Base-by-base conservation (phyloP, 2,329 filamentous ascomycete genomes). In the Acephala macrosclerotiorum region DNA sequence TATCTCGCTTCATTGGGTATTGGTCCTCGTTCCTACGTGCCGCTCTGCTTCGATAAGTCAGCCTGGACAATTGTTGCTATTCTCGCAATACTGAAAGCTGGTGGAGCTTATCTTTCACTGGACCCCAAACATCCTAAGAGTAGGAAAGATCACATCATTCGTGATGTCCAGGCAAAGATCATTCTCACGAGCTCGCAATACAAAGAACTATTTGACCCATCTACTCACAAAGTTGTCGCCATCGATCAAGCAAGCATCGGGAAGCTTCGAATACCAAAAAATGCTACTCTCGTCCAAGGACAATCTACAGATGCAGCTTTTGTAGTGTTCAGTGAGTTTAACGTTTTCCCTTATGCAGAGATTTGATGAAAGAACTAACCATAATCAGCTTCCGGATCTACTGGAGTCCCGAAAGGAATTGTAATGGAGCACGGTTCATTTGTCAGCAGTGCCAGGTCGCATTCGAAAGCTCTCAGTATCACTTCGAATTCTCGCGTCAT, bases 61-160 rank as follows among this genome's bases (percentile, higher is more conserved):
- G 33, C 38, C n/a, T 75, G 66, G 55, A 65, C 72, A n/a, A 66
- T 74, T 22, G 68, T 76, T 3, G 70, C 71, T 18, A 73, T 75
- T 67, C 64, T 76, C 18, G 72, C 65, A 18, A 65, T 76, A 11
- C 33, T 74, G 11, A 74, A 73, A 63, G 69, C 72, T n/a, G 75
- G 75, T 1, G 73, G 67, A 35, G 71, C 72, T 12, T 75, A 71
- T 22, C 71, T 77, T 22, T 68, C 73, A 6, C 56, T 77, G 8
- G 72, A 77, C 36, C 63, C 64, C 11, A n/a, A 45, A 1, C 53
- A 65, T 20, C 62, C 68, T 55, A 29, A 33, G 18, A 38, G 11
- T 36, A 25, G 60, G 16, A 40, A 33, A 38, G 9, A 47, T n/a
- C 22, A 38, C 33, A 64, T 64, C 16, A 38, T 65, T 9, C 35